Base-by-base conservation (phyloP, 2,329 filamentous ascomycete species). In the Sclerotinia sclerotiorum region DNA sequence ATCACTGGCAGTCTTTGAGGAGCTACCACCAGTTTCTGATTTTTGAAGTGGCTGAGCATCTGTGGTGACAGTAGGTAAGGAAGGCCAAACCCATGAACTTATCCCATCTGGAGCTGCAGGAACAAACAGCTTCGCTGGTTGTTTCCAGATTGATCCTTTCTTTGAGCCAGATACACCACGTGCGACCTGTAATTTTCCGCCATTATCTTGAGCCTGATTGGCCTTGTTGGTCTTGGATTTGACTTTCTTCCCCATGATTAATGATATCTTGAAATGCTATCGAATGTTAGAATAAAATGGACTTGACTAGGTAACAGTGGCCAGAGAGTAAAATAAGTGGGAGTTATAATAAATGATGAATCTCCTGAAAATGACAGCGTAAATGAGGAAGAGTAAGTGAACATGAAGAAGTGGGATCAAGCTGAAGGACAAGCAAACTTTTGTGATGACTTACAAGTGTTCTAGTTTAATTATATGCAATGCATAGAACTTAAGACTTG, bases 131-230 rank as follows among this genome's bases (percentile, higher is more conserved):
- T 42, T 39, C 1, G n/a, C 29, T 11, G 60, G 8, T 27, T 39
- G 60, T 8, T 42, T 63, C 60, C 60, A 63, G 5, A 63, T 27
- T 27, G 60, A 8, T 21, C 15, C 46, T 51, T 51, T 62, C 21
- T 62, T 62, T n/a, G 46, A 62, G 48, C 29, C 15, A 39, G 29
- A 17, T 11, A 7, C 29, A 49, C 27, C 29, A 62, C 24, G 7
- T 19, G 46, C 32, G 21, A 5, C 4, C 29, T 29, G 15, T 5
- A 7, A 46, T 21, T 46, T 17, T 24, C 17, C 8, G 27, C 32
- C 60, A 42, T n/a, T 21, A 13, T 27, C 10, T 51, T 63, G 60
- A 42, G 29, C 60, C 15, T n/a, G 15, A 3, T 21, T 27, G 15
- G n/a, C 8, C 32, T 51, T 51, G n/a, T 1, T n/a, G 19, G 13